These are phyloP conservation scores for Penicillium steckii DNA, from an alignment of 495 filamentous ascomycete genomes.

Conservation along the genomic window DNA sequence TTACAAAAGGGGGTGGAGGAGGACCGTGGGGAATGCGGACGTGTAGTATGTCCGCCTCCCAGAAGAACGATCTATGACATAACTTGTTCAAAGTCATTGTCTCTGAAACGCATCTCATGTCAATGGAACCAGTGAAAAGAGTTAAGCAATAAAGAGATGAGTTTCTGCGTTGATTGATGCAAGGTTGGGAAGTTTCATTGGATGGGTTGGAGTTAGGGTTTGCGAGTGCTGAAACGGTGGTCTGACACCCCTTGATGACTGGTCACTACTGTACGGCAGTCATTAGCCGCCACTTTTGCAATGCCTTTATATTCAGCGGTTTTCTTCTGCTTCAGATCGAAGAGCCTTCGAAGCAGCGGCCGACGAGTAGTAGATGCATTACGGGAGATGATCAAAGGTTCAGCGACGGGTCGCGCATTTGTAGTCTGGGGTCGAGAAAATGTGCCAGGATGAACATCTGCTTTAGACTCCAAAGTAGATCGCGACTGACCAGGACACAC, in stretches of 20 bases:
- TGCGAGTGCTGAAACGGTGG: not conserved
- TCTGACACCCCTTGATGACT: too few species aligned
- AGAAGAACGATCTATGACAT: not conserved
- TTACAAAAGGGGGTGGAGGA: not conserved
- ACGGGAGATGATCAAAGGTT: constrained; percentile 24
- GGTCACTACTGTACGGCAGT: too few species aligned
- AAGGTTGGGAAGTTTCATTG: not conserved
- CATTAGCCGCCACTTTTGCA: not conserved
- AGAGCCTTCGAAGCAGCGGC: constrained; percentile 57
- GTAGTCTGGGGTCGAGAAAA: constrained; percentile 12
- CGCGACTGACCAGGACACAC: constrained; percentile 13
- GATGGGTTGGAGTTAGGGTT: not conserved
- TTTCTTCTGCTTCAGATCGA: constrained; percentile 41
- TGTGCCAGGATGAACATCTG: constrained; percentile 3
- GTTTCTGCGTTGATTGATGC: not conserved
- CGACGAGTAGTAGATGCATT: constrained; percentile 41
- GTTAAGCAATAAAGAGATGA: not conserved
- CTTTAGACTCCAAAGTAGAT: constrained; percentile 10
- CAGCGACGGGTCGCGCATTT: not conserved
- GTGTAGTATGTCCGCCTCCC: not conserved
- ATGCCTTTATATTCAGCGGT: constrained; percentile 22
- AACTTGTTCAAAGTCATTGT: not conserved
- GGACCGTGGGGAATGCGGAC: not conserved
- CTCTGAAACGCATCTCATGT: not conserved
- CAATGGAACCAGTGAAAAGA: not conserved